phyloP scores from a whole-genome alignment of 352 stramenopile genomes.

The Globisporangium carolinianum region DNA sequence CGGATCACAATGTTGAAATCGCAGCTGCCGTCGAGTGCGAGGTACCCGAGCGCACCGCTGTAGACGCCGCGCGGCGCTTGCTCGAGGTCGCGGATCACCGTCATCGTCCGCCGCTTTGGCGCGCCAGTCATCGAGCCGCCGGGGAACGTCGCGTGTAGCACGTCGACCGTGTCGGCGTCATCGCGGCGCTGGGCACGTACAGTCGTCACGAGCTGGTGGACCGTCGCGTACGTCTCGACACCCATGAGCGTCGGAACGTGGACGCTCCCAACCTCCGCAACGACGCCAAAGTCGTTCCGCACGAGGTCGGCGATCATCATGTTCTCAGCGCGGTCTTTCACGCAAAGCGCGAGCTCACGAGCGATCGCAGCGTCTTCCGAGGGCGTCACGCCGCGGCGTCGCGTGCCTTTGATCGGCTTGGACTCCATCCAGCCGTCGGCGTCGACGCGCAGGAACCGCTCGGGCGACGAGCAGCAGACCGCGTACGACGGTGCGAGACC shows the following conservation, averaged over 20 bases:
- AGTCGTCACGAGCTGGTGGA: conserved; percentile 97
- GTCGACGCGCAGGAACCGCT: conserved; percentile 89
- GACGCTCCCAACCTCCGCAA: conserved; percentile 89
- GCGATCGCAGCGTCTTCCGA: conserved; percentile 56
- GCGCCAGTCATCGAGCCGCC: conserved; percentile 97
- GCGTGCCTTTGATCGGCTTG: conserved; percentile 97
- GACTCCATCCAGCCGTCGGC: conserved; percentile 86
- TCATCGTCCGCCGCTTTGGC: conserved; percentile 95
- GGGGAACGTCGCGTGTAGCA: conserved; percentile 93
- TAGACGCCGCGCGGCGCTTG: conserved; percentile 89
- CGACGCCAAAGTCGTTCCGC: conserved; percentile 93
- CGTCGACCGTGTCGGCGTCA: conserved; percentile 77
- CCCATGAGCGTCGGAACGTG: conserved; percentile 92
- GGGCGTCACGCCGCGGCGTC: conserved; percentile 35
- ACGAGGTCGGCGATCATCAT: conserved; percentile 98
- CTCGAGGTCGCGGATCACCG: conserved; percentile 93
- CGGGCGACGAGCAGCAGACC: conserved; percentile 94
- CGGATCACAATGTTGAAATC: conserved; percentile 98
- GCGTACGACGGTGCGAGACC: conserved; percentile 55
- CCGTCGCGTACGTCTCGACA: conserved; percentile 94
- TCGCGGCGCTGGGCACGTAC: conserved; percentile 72
- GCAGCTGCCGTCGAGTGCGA: conserved; percentile 92
- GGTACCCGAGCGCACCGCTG: conserved; percentile 92
- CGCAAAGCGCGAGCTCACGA: conserved; percentile 65
- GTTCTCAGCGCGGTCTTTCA: conserved; percentile 95